These are phyloP conservation scores for Lentinula sp. DNA, from an alignment of 768 basidiomycete genomes.

Conservation along the genomic window DNA sequence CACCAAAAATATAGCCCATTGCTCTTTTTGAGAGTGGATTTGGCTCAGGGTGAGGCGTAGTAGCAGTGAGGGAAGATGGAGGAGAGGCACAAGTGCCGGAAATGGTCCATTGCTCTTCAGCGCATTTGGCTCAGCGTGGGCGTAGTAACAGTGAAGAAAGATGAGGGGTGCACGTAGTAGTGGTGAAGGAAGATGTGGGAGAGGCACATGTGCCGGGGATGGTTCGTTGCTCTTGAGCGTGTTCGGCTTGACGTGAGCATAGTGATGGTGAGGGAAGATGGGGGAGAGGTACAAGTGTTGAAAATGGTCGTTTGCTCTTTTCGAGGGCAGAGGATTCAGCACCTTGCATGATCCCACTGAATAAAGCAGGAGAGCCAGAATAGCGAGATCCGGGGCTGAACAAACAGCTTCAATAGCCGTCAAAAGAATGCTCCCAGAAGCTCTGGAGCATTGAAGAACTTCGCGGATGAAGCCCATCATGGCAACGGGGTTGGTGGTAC, in stretches of 20 bases:
- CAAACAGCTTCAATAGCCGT: constrained; percentile 84
- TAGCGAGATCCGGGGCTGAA: constrained; percentile 49
- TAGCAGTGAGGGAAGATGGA: no score
- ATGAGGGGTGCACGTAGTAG: no score
- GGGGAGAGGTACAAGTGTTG: constrained; percentile 17
- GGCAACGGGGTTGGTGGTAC: constrained; percentile 37
- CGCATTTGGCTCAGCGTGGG: no score
- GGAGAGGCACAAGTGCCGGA: no score
- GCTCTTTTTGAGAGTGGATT: no score
- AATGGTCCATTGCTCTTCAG: no score
- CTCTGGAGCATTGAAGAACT: constrained; percentile 80
- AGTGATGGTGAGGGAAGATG: constrained; percentile 73
- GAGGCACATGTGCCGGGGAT: no score
- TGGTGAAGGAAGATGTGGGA: no score
- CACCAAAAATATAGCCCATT: no score
- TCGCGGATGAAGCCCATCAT: constrained; percentile 82
- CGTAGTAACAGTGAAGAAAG: no score
- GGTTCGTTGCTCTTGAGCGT: no score
- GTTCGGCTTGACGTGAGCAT: constrained; percentile 84
- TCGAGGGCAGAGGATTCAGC: constrained; percentile 1
- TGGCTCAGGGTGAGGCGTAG: no score
- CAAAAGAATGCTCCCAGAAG: constrained; percentile 77
- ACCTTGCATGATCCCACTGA: background rate
- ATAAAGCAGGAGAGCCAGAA: constrained; percentile 9
- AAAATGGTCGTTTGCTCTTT: constrained; percentile 10